Evolutionary conservation across 441 rosid genomes (phyloP), one percentile per base, ranked within the genome.

Genomic region (Pelargonium fulgidum): DNA sequence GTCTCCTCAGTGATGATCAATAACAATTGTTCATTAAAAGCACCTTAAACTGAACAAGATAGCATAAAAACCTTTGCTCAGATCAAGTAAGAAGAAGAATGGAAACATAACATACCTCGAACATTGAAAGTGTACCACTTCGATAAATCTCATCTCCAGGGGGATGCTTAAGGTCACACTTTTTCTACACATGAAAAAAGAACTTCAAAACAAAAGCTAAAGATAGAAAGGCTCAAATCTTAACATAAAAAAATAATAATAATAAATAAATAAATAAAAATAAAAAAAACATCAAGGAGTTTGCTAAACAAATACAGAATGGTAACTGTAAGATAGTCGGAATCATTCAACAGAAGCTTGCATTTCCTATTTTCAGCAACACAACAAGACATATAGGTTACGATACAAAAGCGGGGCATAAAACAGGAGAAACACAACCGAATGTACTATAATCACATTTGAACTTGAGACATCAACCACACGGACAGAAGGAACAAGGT

Each of bases 141-240:
- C 99, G 87, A 70, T 95, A 95, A 71, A 95, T 95, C 86, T 92
- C 99, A 79, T 95, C 99, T 29, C 98, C 99, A 64, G 99, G 99
- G 14, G 98, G 99, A 73, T 95, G 97, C 84, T 95, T 92, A 64
- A 92, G 84, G 82, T 95, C 99, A 73, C 99, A 95, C 81, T 95
- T 95, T 76, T 79, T 89, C 98, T 93, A 71, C 75, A 83, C 59
- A 77, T 39, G 70, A 39, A 26, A 71, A 14, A 58, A 7, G 11
- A 17, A 58, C 29, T 19, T 58, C 22, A 58, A 58, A 36, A 36
- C 41, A 36, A 36, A 36, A 5, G 41, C 41, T 36, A 5, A 36
- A 36, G 41, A 36, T 5, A 36, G 41, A 36, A 48, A 14, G 24
- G 11, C 36, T 62, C n/a, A 62, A 24, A 22, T 22, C n/a, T 19